Base-by-base conservation (phyloP, 73 alveolate species). In the Stentor coeruleus region DNA sequence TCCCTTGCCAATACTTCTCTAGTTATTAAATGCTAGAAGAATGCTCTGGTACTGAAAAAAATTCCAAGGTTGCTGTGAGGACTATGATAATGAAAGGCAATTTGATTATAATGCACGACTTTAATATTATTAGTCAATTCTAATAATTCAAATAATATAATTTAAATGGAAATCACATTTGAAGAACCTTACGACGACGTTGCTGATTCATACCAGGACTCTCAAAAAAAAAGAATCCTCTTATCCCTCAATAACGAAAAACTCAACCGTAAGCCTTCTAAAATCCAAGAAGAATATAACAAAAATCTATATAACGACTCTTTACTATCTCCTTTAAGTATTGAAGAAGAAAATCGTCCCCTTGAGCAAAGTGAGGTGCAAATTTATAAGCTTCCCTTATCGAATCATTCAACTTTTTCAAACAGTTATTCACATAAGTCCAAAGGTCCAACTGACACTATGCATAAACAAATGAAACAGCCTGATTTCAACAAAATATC, bases 401-500 rank as follows among this genome's bases (percentile, higher is more conserved):
- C n/a, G n/a, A n/a, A n/a, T n/a, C n/a, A n/a, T n/a, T 49, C 66
- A 20, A 49, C 66, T 49, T 49, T 11, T 49, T 11, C 66, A 11
- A 49, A 49, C 20, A 11, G 28, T 49, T n/a, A n/a, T n/a, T 49
- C 66, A 20, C 6, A 6, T 11, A 6, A 20, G 6, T 49, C 66
- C 20, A 49, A 49, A 49, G 15, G 15, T 66, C 20, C 26, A 26
- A 26, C 79, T 20, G 36, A 20, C 33, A 28, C 37, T 26, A 20
- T 66, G 36, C 79, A 66, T 66, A 66, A 66, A 20, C 42, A 66
- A 40, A 28, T 66, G 33, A 66, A 66, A 66, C 26, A 66, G 39
- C 79, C 79, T 26, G 79, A 66, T 33, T 66, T 66, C 39, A 31
- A 66, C 2, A 37, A 66, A 31, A 20, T 66, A 14, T 66, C 79